Evolutionary conservation across 257 asterid species (phyloP), one percentile per base, ranked within the genome.

Genomic region (Gynochthodes officinalis): DNA sequence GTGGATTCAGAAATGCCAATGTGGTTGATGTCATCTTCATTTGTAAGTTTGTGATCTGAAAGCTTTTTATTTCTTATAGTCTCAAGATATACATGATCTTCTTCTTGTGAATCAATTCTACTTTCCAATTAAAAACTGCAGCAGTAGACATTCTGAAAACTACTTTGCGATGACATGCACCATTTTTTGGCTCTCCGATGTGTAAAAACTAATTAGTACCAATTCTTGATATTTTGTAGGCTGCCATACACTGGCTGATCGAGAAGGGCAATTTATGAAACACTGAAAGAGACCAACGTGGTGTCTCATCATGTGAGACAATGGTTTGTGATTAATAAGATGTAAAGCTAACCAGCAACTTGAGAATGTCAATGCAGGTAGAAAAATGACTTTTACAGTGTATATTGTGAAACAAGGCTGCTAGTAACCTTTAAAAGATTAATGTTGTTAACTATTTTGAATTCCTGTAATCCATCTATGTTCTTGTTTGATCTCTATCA

Each of bases 201-300:
- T 7, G 21, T 18, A 4, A 11, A 4, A 28, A 48, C 30, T 28
- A n/a, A 14, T 50, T 2, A 30, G 23, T 62, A 6, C 62, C 7
- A 55, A 9, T 76, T 78, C 33, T 78, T 67, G 52, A 23, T 13
- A 15, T 55, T 4, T 71, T 60, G 72, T 83, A 82, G 88, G 83
- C 67, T 87, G 75, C 91, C 91, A 0, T 82, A 82, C 39, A 53
- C 71, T 18, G 79, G 90, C 19, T 79, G 75, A 76, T 21, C 39
- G 60, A 43, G 21, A 23, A 8, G 35, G 40, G n/a, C 33, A 7
- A 6, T 35, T n/a, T 14, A 40, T 21, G 63, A 33, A 52, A 37
- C 53, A 18, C 40, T 12, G 4, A 39, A 53, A 16, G 6, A 39
- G 64, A 14, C 53, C 25, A 54, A 52, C 19, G 16, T 54, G 64